Evolutionary conservation across 805 yeast genomes (phyloP).

Genomic region (Debaryomyces tyrocola): DNA sequence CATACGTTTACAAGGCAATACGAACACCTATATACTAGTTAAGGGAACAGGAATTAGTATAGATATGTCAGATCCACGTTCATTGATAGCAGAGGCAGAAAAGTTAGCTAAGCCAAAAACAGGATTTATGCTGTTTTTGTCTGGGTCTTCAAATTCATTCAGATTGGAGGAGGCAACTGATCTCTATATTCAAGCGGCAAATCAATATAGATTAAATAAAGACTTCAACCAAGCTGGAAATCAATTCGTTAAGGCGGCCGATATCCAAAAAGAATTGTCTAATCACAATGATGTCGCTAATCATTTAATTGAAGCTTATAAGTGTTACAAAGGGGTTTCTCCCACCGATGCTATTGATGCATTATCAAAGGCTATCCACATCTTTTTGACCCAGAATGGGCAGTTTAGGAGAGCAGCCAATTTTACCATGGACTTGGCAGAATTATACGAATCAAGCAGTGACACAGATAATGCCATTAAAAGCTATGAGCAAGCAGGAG

Average conservation of each 20-base stretch:
- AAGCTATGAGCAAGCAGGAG: conserved; percentile 91
- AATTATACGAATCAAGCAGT: conserved; percentile 71
- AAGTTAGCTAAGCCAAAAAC: conserved; percentile 55
- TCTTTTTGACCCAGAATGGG: conserved; percentile 81
- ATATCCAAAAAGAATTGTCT: conserved; percentile 69
- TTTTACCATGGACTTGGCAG: conserved; percentile 88
- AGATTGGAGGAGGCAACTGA: conserved; percentile 92
- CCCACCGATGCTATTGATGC: conserved; percentile 78
- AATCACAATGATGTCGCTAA: conserved; percentile 90
- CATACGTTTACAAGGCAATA: not conserved
- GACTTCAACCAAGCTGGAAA: conserved; percentile 75
- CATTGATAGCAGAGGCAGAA: conserved; percentile 45
- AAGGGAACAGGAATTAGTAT: not conserved
- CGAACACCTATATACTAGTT: not conserved
- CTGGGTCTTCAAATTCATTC: conserved; percentile 62
- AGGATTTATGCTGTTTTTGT: conserved; percentile 64
- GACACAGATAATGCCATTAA: conserved; percentile 69
- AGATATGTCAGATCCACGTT: conserved; percentile 44
- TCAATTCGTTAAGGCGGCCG: conserved; percentile 84
- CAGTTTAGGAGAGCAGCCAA: conserved; percentile 97
- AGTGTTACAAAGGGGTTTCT: conserved; percentile 72
- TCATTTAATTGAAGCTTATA: conserved; percentile 85
- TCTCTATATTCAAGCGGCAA: conserved; percentile 89
- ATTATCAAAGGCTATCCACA: conserved; percentile 71
- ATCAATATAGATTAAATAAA: conserved; percentile 73